These are phyloP conservation scores for Flaveria floridana DNA, from an alignment of 140 eudicot genomes.

Conservation along the genomic window DNA sequence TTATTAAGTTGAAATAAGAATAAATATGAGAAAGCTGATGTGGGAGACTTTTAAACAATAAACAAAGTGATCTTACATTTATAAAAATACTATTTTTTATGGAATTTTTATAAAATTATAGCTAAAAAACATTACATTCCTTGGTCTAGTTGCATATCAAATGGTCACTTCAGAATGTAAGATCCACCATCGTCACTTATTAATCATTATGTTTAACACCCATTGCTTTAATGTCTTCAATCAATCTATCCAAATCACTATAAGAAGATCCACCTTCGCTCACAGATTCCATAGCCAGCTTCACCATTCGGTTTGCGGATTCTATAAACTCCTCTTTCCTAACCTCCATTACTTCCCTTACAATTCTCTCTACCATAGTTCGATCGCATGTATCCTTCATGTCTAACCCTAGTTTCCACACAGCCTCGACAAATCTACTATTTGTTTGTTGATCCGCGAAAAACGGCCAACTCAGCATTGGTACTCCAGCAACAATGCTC, in stretches of 20 bases:
- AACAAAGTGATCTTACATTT: too few species aligned
- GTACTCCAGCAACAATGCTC: conserved; percentile 54
- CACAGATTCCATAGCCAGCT: conserved; percentile 38
- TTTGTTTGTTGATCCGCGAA: conserved; percentile 56
- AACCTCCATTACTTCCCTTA: conserved; percentile 58
- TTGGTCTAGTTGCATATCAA: not conserved
- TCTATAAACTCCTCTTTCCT: conserved; percentile 43
- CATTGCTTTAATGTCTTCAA: conserved; percentile 43
- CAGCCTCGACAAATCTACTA: conserved; percentile 56
- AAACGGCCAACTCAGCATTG: conserved; percentile 76
- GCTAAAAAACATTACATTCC: not conserved
- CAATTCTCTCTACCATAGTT: conserved; percentile 35
- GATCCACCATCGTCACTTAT: not conserved
- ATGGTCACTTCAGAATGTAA: not conserved
- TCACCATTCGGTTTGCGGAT: conserved; percentile 33
- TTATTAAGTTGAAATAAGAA: too few species aligned
- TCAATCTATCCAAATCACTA: conserved; percentile 39
- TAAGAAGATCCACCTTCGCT: conserved; percentile 53
- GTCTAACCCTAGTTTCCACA: conserved; percentile 67
- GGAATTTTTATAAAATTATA: too few species aligned
- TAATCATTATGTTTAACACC: not conserved
- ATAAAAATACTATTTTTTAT: too few species aligned
- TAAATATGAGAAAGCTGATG: too few species aligned
- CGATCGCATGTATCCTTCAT: conserved; percentile 69
- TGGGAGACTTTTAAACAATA: too few species aligned